Percentiles rank a stretch among this genome's conserved stretches.
These are phyloP conservation scores for Flaveria brownii DNA, from an alignment of 129 eudicot genomes.

Conservation along the genomic window DNA sequence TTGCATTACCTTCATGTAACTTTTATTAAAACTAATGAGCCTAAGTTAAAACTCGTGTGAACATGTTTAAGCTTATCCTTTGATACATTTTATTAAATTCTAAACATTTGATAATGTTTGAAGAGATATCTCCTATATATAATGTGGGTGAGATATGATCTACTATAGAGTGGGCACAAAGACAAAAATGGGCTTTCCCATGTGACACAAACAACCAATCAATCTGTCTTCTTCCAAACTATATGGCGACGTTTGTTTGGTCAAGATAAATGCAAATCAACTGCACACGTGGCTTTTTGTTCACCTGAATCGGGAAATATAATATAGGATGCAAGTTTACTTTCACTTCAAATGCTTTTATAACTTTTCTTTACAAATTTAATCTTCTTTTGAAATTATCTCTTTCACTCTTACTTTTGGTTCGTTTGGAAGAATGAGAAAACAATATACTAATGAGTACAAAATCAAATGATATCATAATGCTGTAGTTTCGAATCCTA, in stretches of 20 bases:
- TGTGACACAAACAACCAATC: conserved; percentile 27
- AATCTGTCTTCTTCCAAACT: conserved; percentile 18
- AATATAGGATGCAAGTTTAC: background rate
- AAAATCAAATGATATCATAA: too few species aligned
- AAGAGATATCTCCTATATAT: background rate
- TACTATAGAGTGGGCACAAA: conserved; percentile 8
- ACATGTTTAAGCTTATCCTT: too few species aligned
- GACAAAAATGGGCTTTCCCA: conserved; percentile 31
- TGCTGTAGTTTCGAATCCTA: too few species aligned
- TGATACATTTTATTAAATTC: background rate
- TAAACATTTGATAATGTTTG: background rate
- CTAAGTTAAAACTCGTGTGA: too few species aligned
- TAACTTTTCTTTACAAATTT: too few species aligned
- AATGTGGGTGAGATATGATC: conserved; percentile 19
- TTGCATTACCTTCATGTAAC: too few species aligned
- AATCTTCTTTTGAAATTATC: too few species aligned
- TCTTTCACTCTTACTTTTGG: too few species aligned
- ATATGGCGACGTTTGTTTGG: background rate
- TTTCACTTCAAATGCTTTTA: too few species aligned
- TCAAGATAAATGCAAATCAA: conserved; percentile 9
- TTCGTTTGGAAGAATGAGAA: too few species aligned
- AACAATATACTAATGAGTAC: too few species aligned
- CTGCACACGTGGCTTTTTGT: conserved; percentile 7
- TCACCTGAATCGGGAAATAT: background rate
- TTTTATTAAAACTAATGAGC: too few species aligned